Conservation (phyloP, 83 land plant genomes). For the Thuja plicata region DNA sequence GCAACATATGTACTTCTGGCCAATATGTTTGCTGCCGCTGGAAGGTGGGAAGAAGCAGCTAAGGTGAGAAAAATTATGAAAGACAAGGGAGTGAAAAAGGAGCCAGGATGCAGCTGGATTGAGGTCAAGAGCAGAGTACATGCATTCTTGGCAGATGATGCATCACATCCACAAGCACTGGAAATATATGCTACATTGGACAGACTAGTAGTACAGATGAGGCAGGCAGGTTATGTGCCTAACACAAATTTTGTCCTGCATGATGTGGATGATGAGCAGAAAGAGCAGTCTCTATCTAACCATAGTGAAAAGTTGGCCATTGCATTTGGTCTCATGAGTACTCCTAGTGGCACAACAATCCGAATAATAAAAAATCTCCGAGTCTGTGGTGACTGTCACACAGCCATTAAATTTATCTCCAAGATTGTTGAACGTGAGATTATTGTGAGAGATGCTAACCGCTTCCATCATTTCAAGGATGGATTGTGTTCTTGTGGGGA, state of each 20-base stretch:
- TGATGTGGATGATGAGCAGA: constrained; percentile 18
- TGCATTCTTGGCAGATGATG: constrained; percentile 15
- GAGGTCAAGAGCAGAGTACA: constrained; percentile 15
- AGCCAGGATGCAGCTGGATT: constrained; percentile 19
- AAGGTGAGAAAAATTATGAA: constrained; percentile 6
- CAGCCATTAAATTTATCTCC: constrained; percentile 15
- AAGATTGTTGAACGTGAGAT: constrained; percentile 15
- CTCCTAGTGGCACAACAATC: background rate
- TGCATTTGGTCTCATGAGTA: constrained; percentile 8
- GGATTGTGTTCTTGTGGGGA: constrained; percentile 19
- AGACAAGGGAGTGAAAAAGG: constrained; percentile 9
- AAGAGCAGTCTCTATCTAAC: constrained; percentile 7
- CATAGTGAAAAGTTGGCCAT: constrained; percentile 19
- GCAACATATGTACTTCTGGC: constrained; percentile 13
- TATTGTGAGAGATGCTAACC: constrained; percentile 16
- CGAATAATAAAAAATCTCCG: constrained; percentile 14
- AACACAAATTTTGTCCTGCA: constrained; percentile 10
- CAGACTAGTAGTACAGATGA: background rate
- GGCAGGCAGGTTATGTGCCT: constrained; percentile 13
- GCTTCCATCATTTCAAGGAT: constrained; percentile 16
- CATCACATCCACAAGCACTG: constrained; percentile 12
- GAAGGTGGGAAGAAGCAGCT: constrained; percentile 4
- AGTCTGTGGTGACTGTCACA: constrained; percentile 15
- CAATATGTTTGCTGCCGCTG: constrained; percentile 8
- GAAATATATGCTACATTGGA: constrained; percentile 13